Base-by-base conservation (phyloP, 306 rosid species). In the Gastrolobium bilobum region DNA sequence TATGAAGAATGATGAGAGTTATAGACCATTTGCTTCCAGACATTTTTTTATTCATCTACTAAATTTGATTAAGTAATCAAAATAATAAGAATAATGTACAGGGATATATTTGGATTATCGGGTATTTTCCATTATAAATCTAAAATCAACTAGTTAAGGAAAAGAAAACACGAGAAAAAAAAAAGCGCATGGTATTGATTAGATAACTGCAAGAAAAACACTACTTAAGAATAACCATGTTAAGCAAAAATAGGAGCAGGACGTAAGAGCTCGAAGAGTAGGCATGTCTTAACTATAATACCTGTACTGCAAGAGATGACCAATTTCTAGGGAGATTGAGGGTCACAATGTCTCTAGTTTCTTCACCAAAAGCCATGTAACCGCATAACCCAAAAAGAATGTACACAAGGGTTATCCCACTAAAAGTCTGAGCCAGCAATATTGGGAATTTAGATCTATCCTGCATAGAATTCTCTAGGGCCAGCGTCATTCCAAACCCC, bases 301-400 rank as follows among this genome's bases (percentile, higher is more conserved):
- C 97, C 99, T 94, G 97, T 58, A 94, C 92, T 4, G 86, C 80
- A 42, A 87, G 40, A 39, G 97, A 82, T 65, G 91, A 86, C 97
- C 95, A 94, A 84, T 86, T 83, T 56, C 86, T 81, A 15, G 97
- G 97, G 64, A 94, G 98, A 87, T 94, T 94, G 57, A 92, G 94
- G 80, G 88, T 89, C 66, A 89, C 86, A 52, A 90, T 92, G 56
- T 94, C 98, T 86, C 75, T 89, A 9, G 98, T 92, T 74, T 90
- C 88, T 84, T 92, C 97, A 39, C 97, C 98, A 68, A 79, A 94
- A 42, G 97, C 98, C 94, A 94, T 90, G 87, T 92, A 94, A 43
- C 98, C 97, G 2, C 80, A 87, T 43, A 92, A 87, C 73, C 97
- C 98, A 40, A 92, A 90, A 75, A 89, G 82, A 80, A 82, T 81